Evolutionary conservation across 257 asterid species (phyloP), one percentile per base, ranked within the genome.

Genomic region (Solanum paucissectum): DNA sequence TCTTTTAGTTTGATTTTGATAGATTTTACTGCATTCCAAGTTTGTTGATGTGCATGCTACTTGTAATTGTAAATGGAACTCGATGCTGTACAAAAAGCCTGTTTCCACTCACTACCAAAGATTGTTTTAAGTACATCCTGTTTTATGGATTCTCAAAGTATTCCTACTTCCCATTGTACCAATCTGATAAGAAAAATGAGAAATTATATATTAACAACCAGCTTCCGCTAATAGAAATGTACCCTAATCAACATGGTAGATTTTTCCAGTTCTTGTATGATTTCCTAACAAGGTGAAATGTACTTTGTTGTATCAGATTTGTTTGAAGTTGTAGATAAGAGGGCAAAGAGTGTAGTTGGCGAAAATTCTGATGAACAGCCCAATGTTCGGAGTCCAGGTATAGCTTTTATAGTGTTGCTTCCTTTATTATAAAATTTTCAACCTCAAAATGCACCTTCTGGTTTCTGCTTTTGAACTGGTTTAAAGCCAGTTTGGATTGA

Each of bases 241-340:
- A 32, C 20, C 66, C 69, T n/a, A 76, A 38, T 29, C 69, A 82
- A 49, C 29, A 8, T 82, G 69, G 69, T 29, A 29, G 69, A 49
- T 82, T 34, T 46, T 49, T 82, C 85, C 40, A 18, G 68, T 49
- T 29, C 27, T 81, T 29, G 66, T 82, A 18, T 8, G 12, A 69
- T 66, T 52, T 42, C 49, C 71, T 46, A 77, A 75, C 23, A 62
- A 64, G 27, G 27, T 81, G 83, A 49, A 75, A 89, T 79, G 44
- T 87, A 25, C 71, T 75, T 88, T 88, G 66, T 84, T 90, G 90
- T 64, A 68, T 87, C 92, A 97, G 99, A 95, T 94, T 91, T 97
- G 89, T 95, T 97, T 90, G 99, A 97, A 87, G 99, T 95, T 77
- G 99, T 97, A 84, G 99, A 97, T 86, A 92, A 98, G 34, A 93